Evolutionary conservation across 2,329 filamentous ascomycete species (phyloP).

Genomic region (Aureobasidium sp.): DNA sequence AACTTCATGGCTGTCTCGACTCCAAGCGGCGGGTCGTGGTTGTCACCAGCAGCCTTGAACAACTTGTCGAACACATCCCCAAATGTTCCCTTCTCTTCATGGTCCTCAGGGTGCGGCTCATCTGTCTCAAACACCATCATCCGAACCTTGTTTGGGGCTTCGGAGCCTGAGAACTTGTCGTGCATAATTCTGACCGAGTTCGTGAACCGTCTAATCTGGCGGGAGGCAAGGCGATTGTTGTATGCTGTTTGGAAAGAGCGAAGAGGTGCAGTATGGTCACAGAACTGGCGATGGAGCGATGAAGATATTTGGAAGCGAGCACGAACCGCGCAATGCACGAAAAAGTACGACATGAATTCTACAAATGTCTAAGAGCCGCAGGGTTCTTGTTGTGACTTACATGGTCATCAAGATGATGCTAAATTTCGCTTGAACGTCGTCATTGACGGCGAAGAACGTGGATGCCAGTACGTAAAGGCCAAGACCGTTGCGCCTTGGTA

Average conservation of each 20-base stretch:
- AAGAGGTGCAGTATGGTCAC: not conserved
- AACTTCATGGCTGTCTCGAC: slow-evolving; percentile 48
- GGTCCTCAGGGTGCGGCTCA: slow-evolving; percentile 43
- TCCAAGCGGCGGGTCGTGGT: slow-evolving; percentile 45
- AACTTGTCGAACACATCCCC: slow-evolving; percentile 45
- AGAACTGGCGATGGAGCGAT: not conserved
- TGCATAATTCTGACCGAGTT: not conserved
- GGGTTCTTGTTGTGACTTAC: not conserved
- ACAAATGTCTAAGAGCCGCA: not conserved
- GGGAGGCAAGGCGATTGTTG: not conserved
- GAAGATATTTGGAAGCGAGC: not conserved
- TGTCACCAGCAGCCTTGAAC: slow-evolving; percentile 42
- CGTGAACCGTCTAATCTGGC: not conserved
- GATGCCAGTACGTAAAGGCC: slow-evolving; percentile 6
- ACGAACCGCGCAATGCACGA: not conserved
- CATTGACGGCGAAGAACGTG: not conserved
- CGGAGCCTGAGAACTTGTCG: slow-evolving; percentile 4
- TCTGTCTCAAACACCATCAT: slow-evolving; percentile 53
- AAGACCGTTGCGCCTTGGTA: slow-evolving; percentile 8
- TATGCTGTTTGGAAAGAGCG: not conserved
- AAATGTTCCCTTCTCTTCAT: slow-evolving; percentile 43
- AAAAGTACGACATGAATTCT: not conserved
- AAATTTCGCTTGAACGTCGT: not conserved
- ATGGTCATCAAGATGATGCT: not conserved
- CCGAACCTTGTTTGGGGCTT: slow-evolving; percentile 5